These are phyloP conservation scores for Neoscytalidium dimidiatum DNA, from an alignment of 2,329 filamentous ascomycete species.

Conservation along the genomic window DNA sequence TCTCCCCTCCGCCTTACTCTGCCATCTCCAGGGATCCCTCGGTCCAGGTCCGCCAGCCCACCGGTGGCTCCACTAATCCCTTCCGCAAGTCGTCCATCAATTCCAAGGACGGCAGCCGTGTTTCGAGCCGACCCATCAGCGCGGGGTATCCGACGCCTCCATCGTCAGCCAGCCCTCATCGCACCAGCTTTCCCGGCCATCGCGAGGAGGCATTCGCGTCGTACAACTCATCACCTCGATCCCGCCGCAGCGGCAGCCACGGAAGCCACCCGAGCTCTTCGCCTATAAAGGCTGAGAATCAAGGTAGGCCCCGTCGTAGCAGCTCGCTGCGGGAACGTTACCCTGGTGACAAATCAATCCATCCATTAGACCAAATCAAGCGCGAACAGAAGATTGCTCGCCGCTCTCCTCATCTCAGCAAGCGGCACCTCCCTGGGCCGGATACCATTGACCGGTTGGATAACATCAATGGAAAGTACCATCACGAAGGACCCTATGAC, in stretches of 20 bases:
- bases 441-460: conserved; percentile 85
- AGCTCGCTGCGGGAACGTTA: conserved; percentile 61
- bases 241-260: conserved; percentile 37
- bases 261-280: conserved; percentile 24
- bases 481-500: conserved; percentile 90
- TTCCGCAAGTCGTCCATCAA: conserved; percentile 36
- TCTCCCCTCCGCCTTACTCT: neutral
- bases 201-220: conserved; percentile 34
- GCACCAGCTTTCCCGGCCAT: conserved; percentile 36
- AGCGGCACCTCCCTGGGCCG: conserved; percentile 65
- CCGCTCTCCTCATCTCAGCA: conserved; percentile 65
- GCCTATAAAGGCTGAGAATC: conserved; percentile 22
- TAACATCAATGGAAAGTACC: conserved; percentile 67
- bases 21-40: conserved; percentile 31
- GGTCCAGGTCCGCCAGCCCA: conserved; percentile 34
- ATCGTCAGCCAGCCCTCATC: conserved; percentile 56
- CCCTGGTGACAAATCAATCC: conserved; percentile 64
- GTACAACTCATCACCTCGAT: conserved; percentile 29
- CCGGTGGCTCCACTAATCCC: conserved; percentile 46
- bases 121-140: conserved; percentile 29
- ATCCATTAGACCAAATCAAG: conserved; percentile 68
- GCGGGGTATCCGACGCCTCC: conserved; percentile 54
- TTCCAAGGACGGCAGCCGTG: conserved; percentile 30
- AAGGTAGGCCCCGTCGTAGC: conserved; percentile 41
- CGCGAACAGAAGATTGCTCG: conserved; percentile 66